Conservation (phyloP, 129 eudicot genomes). For the Lonicera japonica region DNA sequence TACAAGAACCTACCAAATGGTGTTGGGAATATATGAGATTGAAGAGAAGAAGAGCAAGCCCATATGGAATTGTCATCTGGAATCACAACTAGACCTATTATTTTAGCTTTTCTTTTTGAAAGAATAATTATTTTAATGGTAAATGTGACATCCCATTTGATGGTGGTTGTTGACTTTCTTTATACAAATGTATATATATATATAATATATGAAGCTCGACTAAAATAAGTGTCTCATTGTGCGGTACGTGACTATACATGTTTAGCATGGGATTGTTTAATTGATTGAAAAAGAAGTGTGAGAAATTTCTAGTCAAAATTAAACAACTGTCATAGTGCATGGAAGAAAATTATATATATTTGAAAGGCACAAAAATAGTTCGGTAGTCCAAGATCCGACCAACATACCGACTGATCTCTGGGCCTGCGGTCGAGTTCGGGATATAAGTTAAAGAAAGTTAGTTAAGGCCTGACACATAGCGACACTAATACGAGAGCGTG, state of each 20-base stretch:
- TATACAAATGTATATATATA: neutral
- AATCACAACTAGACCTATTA: neutral
- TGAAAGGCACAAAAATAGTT: no score
- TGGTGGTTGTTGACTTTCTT: slow-evolving; percentile 14
- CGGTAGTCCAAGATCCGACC: no score
- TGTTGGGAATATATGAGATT: neutral
- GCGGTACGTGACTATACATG: neutral
- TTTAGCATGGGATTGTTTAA: neutral
- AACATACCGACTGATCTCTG: no score
- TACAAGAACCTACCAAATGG: neutral
- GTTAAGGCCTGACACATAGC: no score
- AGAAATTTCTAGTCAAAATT: no score
- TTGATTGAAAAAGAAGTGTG: no score
- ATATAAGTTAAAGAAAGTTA: no score
- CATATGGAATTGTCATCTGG: neutral
- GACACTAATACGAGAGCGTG: no score
- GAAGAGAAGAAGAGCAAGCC: neutral
- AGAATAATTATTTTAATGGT: neutral
- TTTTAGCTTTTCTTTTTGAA: neutral
- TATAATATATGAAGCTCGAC: neutral
- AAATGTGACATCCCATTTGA: slow-evolving; percentile 6
- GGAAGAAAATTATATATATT: no score
- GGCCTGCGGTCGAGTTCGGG: no score
- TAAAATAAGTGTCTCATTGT: neutral
- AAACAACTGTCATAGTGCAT: no score